Conservation (phyloP, 1,139 yeast genomes). For the Torulaspora globosa region DNA sequence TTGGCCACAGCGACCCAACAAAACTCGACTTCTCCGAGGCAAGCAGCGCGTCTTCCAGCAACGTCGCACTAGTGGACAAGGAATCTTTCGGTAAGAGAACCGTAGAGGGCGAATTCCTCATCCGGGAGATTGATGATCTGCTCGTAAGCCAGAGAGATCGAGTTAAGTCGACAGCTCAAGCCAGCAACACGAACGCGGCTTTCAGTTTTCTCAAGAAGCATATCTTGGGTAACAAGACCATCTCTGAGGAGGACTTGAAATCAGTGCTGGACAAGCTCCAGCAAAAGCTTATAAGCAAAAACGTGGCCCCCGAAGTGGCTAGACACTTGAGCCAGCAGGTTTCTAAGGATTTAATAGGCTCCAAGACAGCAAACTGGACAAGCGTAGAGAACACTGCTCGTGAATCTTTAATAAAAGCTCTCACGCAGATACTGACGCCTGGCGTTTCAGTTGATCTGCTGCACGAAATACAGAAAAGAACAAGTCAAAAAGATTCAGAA, state of each 20-base stretch:
- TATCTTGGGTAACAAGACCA: conserved; percentile 56
- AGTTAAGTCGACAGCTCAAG: conserved; percentile 29
- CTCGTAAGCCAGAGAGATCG: conserved; percentile 30
- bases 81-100: conserved; percentile 45
- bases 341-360: conserved; percentile 57
- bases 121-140: conserved; percentile 35
- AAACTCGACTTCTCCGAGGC: conserved; percentile 48
- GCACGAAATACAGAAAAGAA: conserved; percentile 66
- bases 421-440: conserved; percentile 83
- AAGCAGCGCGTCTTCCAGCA: conserved; percentile 21
- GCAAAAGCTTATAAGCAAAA: conserved; percentile 47
- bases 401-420: conserved; percentile 66
- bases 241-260: conserved; percentile 52
- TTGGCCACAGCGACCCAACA: conserved; percentile 36
- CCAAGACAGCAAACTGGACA: conserved; percentile 64
- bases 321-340: conserved; percentile 54
- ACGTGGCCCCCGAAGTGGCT: conserved; percentile 57
- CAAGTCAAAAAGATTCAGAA: conserved; percentile 27
- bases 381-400: conserved; percentile 57
- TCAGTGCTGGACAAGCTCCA: conserved; percentile 51
- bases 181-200: conserved; percentile 36
- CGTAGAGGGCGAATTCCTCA: conserved; percentile 34
- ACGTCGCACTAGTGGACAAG: conserved; percentile 38
- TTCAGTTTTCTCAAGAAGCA: conserved; percentile 53
- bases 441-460: conserved; percentile 84